These are phyloP conservation scores for Yamadazyma conglobata DNA, from an alignment of 1,139 yeast species.

Conservation along the genomic window DNA sequence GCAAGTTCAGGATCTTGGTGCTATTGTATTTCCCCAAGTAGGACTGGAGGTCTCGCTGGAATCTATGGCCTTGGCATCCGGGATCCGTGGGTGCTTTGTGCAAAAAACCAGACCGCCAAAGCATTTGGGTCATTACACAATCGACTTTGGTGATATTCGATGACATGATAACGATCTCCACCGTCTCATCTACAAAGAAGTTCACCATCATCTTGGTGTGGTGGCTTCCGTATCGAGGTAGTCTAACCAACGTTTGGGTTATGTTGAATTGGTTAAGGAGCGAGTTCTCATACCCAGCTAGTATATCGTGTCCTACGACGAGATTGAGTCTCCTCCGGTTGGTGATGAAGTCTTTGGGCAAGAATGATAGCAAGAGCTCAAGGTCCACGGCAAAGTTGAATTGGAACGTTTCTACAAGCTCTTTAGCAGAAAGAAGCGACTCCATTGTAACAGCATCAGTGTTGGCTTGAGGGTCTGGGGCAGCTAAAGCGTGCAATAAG, in stretches of 20 bases:
- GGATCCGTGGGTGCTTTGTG: conserved; percentile 8
- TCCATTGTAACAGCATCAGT: conserved; percentile 23
- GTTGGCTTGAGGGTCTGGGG: conserved; percentile 16
- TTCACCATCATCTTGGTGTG: conserved; percentile 69
- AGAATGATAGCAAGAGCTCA: conserved; percentile 31
- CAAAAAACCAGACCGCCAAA: conserved; percentile 60
- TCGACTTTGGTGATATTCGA: conserved; percentile 56
- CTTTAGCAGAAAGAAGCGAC: conserved; percentile 29
- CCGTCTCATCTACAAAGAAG: conserved; percentile 37
- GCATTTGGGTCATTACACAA: conserved; percentile 58
- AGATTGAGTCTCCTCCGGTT: conserved; percentile 25
- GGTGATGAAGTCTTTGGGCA: conserved; percentile 25
- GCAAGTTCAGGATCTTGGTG: conserved; percentile 23
- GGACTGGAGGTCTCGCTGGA: conserved; percentile 34
- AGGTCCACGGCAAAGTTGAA: conserved; percentile 49
- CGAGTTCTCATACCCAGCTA: conserved; percentile 13
- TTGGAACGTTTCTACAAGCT: conserved; percentile 40
- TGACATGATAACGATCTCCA: conserved; percentile 57
- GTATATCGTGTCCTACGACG: conserved; percentile 26
- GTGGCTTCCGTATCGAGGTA: conserved; percentile 49
- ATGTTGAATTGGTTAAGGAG: conserved; percentile 22
- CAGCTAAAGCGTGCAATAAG: conserved; percentile 26
- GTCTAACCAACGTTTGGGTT: conserved; percentile 27
- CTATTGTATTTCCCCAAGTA: conserved; percentile 45
- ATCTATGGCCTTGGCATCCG: conserved; percentile 15